phyloP scores from a whole-genome alignment of 768 basidiomycete genomes.

The Fomitopsis pulvina region DNA sequence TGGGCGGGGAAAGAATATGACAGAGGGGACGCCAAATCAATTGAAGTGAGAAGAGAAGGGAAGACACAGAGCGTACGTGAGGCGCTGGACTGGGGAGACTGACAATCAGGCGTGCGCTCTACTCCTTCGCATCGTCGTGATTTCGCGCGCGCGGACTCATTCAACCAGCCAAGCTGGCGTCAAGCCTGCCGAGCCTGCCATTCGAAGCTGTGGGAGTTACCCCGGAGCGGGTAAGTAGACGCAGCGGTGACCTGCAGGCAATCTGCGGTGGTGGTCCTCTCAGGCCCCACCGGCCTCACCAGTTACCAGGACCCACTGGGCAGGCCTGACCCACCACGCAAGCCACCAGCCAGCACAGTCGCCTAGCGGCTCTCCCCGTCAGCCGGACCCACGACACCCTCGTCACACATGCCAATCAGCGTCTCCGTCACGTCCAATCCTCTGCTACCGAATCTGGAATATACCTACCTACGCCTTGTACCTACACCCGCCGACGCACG shows the following conservation, averaged over 20 bases:
- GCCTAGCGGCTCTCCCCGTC: neutral
- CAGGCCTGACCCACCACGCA: too few species aligned
- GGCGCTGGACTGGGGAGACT: neutral
- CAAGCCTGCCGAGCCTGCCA: neutral
- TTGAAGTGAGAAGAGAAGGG: neutral
- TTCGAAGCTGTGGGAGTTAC: neutral
- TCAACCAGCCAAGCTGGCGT: neutral
- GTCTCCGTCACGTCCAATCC: too few species aligned
- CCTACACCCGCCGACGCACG: too few species aligned
- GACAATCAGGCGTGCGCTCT: neutral
- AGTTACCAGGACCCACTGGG: too few species aligned
- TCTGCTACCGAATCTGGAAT: too few species aligned
- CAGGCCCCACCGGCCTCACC: neutral
- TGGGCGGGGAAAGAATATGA: neutral
- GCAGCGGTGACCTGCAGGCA: too few species aligned
- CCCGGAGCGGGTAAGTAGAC: neutral
- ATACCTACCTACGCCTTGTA: too few species aligned
- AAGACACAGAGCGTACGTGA: neutral
- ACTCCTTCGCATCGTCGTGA: neutral
- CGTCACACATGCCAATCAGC: too few species aligned
- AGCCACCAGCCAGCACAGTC: neutral
- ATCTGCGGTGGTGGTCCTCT: too few species aligned
- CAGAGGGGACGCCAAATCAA: neutral
- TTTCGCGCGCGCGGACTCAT: too few species aligned
- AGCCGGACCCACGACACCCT: neutral